Base-by-base conservation (phyloP, 2,329 filamentous ascomycete genomes). In the Macrophomina pseudophaseolina region DNA sequence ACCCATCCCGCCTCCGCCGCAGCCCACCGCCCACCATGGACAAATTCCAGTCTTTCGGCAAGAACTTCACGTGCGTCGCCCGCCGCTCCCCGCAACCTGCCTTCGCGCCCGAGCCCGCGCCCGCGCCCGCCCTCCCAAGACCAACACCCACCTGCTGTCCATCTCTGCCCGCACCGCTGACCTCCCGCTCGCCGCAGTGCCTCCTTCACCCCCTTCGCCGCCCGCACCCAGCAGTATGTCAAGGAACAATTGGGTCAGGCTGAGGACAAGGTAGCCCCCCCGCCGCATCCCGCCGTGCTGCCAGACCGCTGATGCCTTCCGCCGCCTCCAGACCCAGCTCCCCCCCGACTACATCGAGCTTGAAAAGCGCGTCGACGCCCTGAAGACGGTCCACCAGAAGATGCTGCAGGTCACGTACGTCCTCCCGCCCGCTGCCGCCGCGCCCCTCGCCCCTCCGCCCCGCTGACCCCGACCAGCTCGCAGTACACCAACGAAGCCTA, bases 331-430 rank as follows among this genome's bases (percentile, higher is more conserved):
- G 93, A 99, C 95, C 70, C 91, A 98, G 83, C 92, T 99, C 51
- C 95, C 95, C 53, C 90, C 94, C 72, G 95, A 98, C 82, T 99
- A 99, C 82, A 92, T 97, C 78, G 94, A 98, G 81, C 91, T 99
- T 69, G 95, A 99, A 88, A 97, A 97, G 87, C 90, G 94, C 72
- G 93, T 98, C 75, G 95, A 99, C 88, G 95, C 95, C 68, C 85
- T 99, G 78, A 98, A 97, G 86, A 89, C 91, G 77, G 95, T 97
- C 68, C 95, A 99, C 81, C 93, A 97, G 83, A 97, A 97, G 85
- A 92, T 99, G 85, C 89, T 99, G 70, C 89, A 93, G 72, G 95
- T 98, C 78, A 99, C 95, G 92, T 97, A 84, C 82, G 91, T 87
- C 65, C 67, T 49, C 68, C 56, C 52, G 63, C 40, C 16, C 40